Percentiles rank a stretch among this genome's conserved stretches.
Evolutionary conservation across 176 grass and related monocot genomes (phyloP).

Genomic region (Oryza punctata): DNA sequence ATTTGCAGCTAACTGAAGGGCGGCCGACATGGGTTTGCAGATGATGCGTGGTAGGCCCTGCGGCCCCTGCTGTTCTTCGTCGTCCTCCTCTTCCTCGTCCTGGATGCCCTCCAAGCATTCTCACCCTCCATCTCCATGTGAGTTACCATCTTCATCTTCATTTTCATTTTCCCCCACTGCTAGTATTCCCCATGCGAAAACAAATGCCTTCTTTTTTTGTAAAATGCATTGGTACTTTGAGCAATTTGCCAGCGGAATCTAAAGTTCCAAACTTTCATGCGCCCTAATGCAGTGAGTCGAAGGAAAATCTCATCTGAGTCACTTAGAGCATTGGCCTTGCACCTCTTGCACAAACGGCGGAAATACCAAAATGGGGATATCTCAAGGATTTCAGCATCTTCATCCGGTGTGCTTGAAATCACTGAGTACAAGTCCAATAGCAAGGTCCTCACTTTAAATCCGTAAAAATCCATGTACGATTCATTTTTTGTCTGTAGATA

Average conservation of each 20-base stretch:
- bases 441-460: constrained; percentile 31
- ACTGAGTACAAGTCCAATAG: constrained; percentile 33
- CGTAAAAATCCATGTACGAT: not conserved
- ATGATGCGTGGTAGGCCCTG: constrained; percentile 40
- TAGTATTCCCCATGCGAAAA: not conserved
- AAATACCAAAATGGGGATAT: not conserved
- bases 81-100: not conserved
- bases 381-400: constrained; percentile 7
- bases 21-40: constrained; percentile 37
- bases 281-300: constrained; percentile 31
- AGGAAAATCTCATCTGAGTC: constrained; percentile 32
- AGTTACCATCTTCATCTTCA: not conserved
- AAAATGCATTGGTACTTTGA: not conserved
- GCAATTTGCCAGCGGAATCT: not conserved
- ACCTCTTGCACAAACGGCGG: constrained; percentile 36
- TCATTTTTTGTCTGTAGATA: constrained; percentile 20
- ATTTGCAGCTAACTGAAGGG: not conserved
- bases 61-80: constrained; percentile 27
- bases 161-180: not conserved
- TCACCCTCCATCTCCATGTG: constrained; percentile 29
- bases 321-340: constrained; percentile 26
- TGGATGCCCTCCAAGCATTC: constrained; percentile 38
- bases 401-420: constrained; percentile 37
- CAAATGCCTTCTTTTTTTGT: not conserved
- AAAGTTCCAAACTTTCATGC: constrained; percentile 19